These are phyloP conservation scores for Colletotrichum lentis DNA, from an alignment of 2,329 filamentous ascomycete genomes.

Conservation along the genomic window DNA sequence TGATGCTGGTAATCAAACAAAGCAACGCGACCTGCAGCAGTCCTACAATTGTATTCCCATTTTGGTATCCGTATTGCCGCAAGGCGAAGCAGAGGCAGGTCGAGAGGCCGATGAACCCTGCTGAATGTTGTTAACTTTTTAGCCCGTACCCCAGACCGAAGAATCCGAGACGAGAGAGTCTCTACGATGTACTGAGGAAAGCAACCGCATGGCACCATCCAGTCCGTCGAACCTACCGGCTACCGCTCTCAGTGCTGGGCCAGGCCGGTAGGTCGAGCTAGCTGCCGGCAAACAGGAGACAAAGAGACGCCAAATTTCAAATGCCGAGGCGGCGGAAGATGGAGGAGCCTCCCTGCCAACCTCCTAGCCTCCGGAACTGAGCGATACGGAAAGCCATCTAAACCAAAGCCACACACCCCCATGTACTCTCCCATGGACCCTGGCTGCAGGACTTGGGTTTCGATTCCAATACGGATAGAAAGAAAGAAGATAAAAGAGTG, in stretches of 20 bases:
- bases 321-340: conserved; percentile 27
- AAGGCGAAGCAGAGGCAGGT: background rate
- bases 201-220: background rate
- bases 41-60: background rate
- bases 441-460: too few relatives aligned
- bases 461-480: too few relatives aligned
- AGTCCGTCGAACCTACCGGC: background rate
- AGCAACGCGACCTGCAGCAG: conserved; percentile 28
- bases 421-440: too few relatives aligned
- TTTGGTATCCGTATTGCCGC: conserved; percentile 7
- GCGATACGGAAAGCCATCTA: background rate
- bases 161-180: background rate
- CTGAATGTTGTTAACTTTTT: background rate
- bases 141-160: conserved; percentile 7
- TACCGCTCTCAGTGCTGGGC: too few relatives aligned
- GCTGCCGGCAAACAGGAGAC: background rate
- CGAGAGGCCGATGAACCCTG: background rate
- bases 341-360: background rate
- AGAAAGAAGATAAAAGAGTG: too few relatives aligned
- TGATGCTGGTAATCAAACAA: conserved; percentile 30
- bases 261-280: background rate
- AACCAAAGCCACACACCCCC: too few relatives aligned
- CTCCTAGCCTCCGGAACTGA: conserved; percentile 11
- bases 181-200: background rate
- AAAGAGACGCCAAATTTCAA: conserved; percentile 31